phyloP scores from a whole-genome alignment of 2,329 filamentous ascomycete species.

The Polychaeton citri region DNA sequence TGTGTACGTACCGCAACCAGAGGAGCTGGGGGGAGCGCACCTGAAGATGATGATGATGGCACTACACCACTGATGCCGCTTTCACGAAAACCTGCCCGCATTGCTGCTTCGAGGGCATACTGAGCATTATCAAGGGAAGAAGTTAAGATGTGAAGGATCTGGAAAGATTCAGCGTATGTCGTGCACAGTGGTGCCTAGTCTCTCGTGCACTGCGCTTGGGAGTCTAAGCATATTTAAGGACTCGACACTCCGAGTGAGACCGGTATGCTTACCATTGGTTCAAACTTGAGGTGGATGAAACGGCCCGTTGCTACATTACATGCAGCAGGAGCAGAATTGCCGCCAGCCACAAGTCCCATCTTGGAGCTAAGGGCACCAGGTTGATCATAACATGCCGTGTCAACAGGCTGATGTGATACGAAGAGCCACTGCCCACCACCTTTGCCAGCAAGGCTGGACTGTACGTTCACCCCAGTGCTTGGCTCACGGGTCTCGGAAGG shows the following conservation, averaged over 20 bases:
- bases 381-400: not conserved
- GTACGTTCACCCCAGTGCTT: slow-evolving; percentile 11
- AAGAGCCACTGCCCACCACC: slow-evolving; percentile 78
- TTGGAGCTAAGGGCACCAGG: not conserved
- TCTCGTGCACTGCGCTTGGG: too few species aligned
- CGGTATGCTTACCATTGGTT: slow-evolving; percentile 71
- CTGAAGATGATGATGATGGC: not conserved
- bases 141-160: slow-evolving; percentile 83
- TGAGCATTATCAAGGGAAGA: slow-evolving; percentile 65
- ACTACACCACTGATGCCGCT: slow-evolving; percentile 49
- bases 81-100: slow-evolving; percentile 78
- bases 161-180: not conserved
- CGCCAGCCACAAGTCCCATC: not conserved
- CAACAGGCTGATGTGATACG: slow-evolving; percentile 67
- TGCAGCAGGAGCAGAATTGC: not conserved
- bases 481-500: not conserved
- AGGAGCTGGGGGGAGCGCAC: slow-evolving; percentile 44
- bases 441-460: slow-evolving; percentile 64
- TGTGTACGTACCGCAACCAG: slow-evolving; percentile 79
- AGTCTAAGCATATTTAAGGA: too few species aligned
- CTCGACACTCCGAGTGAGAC: too few species aligned
- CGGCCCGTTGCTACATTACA: slow-evolving; percentile 6
- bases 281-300: slow-evolving; percentile 76
- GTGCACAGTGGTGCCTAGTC: too few species aligned
- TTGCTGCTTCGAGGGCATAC: slow-evolving; percentile 57